Evolutionary conservation across 2,329 filamentous ascomycete species (phyloP), one percentile per base, ranked within the genome.

Genomic region (Paecilomyces fulvus): DNA sequence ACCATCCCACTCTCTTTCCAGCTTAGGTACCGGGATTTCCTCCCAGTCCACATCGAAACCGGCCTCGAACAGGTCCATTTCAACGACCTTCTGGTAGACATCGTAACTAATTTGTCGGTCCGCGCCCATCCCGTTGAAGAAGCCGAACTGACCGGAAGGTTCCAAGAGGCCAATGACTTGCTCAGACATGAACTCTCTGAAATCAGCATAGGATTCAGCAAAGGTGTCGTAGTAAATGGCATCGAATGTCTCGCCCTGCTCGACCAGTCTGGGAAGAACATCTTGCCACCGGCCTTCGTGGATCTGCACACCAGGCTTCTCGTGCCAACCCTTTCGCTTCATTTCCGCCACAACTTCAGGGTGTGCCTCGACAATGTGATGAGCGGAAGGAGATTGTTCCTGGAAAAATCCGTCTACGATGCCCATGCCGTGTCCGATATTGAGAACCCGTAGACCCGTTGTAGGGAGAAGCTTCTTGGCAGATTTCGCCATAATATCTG

Each of bases 161-260:
- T 77, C 75, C 50, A 99, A 76, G 55, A 97, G 73, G 0, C 84
- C 87, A 30, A 94, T 89, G 10, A 97, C 86, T 64, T 88, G 85
- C 70, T 97, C 94, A 2, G 83, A 87, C 70, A 97, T 96, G 76
- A 97, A 96, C 58, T 85, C 80, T 51, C 87, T 87, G 28, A 97
- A 83, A 70, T 92, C 89, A 1, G 80, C 79, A 73, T 97, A 99
- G 61, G 94, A 89, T 75, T 99, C 94, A 6, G 91, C 94, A 71
- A 97, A 97, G 0, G 94, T 99, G 69, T 99, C 94, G 67, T 96
- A 97, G 77, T 97, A 99, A 63, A 99, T 90, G 28, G 87, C 89
- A 68, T 95, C 89, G 67, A 92, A 92, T 11, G 84, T 76, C 65
- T 87, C 81, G 9, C 87, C 88, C 46, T 83, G 75, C 58, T 83